These are phyloP conservation scores for Primulina tabacum DNA, from an alignment of 257 asterid genomes.

Conservation along the genomic window DNA sequence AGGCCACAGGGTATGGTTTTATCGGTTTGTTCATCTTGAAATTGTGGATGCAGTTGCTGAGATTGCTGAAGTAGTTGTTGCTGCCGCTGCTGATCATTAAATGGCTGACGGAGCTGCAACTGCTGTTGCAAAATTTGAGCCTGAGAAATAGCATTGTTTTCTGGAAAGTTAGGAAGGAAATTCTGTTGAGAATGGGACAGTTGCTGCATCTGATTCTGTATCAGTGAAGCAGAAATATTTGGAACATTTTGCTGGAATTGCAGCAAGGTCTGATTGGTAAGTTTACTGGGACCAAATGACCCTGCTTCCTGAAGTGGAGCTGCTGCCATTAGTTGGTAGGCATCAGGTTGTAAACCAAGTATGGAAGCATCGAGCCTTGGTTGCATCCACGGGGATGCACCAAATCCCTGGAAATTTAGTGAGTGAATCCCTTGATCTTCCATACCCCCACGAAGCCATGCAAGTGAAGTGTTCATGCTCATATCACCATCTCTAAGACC, in stretches of 20 bases:
- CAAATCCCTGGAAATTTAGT: slow-evolving; percentile 62
- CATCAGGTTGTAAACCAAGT: slow-evolving; percentile 71
- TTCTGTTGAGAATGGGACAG: slow-evolving; percentile 56
- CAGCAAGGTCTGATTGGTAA: slow-evolving; percentile 53
- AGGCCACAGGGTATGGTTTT: slow-evolving; percentile 41
- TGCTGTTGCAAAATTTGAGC: slow-evolving; percentile 80
- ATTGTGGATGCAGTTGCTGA: slow-evolving; percentile 45
- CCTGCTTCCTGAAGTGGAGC: slow-evolving; percentile 55
- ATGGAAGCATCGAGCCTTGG: slow-evolving; percentile 68
- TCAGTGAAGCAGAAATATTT: slow-evolving; percentile 43
- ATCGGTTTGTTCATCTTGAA: slow-evolving; percentile 48
- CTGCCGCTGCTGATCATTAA: slow-evolving; percentile 47
- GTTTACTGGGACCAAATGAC: slow-evolving; percentile 56
- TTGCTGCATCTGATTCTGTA: slow-evolving; percentile 66
- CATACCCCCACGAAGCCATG: slow-evolving; percentile 73
- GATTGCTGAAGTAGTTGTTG: slow-evolving; percentile 42
- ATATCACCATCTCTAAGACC: slow-evolving; percentile 61
- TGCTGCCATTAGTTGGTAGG: slow-evolving; percentile 72
- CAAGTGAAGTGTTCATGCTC: slow-evolving; percentile 54
- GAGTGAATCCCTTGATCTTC: slow-evolving; percentile 64
- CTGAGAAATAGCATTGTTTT: slow-evolving; percentile 54
- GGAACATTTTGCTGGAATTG: slow-evolving; percentile 65
- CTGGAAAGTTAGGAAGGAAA: slow-evolving; percentile 57
- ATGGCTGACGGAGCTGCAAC: slow-evolving; percentile 45
- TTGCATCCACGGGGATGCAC: slow-evolving; percentile 74